Evolutionary conservation across 2,329 filamentous ascomycete genomes (phyloP).

Genomic region (Penicillium vulpinum): DNA sequence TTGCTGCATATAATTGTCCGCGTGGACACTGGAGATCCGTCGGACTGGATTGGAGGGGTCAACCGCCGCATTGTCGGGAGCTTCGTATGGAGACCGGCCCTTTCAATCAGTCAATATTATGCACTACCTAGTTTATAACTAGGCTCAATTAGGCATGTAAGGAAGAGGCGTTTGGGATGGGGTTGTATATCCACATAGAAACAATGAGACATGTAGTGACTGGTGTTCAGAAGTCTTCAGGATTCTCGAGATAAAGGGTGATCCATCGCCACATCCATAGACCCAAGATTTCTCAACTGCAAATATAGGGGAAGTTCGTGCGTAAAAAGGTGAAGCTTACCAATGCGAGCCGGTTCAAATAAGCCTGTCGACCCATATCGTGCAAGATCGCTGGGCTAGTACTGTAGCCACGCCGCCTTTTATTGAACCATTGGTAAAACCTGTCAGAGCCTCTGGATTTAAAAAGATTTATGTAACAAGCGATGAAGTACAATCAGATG

Average conservation of each 20-base stretch:
- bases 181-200: slow-evolving; percentile 1
- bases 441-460: neutral
- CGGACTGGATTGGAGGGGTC: slow-evolving; percentile 23
- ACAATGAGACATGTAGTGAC: neutral
- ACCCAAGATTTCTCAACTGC: neutral
- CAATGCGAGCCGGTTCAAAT: slow-evolving; percentile 48
- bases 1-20: slow-evolving; percentile 48
- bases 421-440: neutral
- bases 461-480: neutral
- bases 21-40: slow-evolving; percentile 31
- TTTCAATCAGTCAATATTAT: slow-evolving; percentile 28
- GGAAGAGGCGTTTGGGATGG: neutral
- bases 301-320: neutral
- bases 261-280: neutral
- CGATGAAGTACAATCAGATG: neutral
- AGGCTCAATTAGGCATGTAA: neutral
- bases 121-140: neutral
- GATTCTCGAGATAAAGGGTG: neutral
- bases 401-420: slow-evolving; percentile 7
- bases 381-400: slow-evolving; percentile 1
- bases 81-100: slow-evolving; percentile 50
- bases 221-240: neutral
- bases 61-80: slow-evolving; percentile 34
- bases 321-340: slow-evolving; percentile 34
- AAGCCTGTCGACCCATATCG: slow-evolving; percentile 48